phyloP scores from a whole-genome alignment of 2,329 filamentous ascomycete genomes.

The Boeremia exigua region DNA sequence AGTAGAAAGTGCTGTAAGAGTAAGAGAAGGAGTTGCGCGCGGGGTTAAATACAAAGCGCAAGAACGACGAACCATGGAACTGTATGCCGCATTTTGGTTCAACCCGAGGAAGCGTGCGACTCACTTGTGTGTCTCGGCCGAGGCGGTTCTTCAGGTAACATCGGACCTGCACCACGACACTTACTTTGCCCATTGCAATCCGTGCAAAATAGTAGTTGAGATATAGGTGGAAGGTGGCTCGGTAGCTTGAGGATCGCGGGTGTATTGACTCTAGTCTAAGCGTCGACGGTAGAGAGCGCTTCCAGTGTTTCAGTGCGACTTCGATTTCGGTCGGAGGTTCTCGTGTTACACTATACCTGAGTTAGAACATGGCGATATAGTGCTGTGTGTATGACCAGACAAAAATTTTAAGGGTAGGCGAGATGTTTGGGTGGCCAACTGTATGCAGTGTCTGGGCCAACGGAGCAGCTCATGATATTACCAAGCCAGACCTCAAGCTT shows the following conservation, averaged over 20 bases:
- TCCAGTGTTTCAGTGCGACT: conserved; percentile 1
- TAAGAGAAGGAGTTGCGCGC: too few species aligned
- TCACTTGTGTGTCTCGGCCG: neutral
- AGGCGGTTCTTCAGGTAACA: neutral
- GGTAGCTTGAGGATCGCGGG: conserved; percentile 3
- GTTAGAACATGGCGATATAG: neutral
- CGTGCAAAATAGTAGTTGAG: conserved; percentile 8
- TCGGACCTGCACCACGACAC: conserved; percentile 1
- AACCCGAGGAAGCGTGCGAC: too few species aligned
- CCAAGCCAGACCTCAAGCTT: neutral
- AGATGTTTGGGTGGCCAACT: too few species aligned
- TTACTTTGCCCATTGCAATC: conserved; percentile 6
- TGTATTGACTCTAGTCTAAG: conserved; percentile 1
- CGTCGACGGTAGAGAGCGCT: conserved; percentile 2
- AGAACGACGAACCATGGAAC: too few species aligned
- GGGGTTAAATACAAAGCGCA: too few species aligned
- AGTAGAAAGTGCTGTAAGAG: too few species aligned
- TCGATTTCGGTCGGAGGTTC: neutral
- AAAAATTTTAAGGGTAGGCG: too few species aligned
- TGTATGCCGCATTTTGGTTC: too few species aligned
- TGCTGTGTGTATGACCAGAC: neutral
- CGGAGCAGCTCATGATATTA: too few species aligned
- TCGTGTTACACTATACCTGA: neutral
- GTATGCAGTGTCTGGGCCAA: too few species aligned
- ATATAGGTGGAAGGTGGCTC: conserved; percentile 7